phyloP scores from a whole-genome alignment of 2,329 filamentous ascomycete species.

The Talaromyces rugulosus region DNA sequence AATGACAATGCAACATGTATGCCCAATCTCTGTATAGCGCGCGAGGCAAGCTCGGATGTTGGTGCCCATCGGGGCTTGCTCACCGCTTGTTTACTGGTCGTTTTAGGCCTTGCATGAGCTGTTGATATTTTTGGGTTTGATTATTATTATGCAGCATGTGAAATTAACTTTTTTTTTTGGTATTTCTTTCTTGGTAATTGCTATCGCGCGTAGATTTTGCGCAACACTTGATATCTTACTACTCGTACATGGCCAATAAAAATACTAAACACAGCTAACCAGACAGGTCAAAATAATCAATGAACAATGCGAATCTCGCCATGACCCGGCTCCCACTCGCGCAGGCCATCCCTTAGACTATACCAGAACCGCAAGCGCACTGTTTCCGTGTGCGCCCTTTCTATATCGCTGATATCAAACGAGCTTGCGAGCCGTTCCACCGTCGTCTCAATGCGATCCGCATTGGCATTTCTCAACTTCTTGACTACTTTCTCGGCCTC shows the following conservation, averaged over 20 bases:
- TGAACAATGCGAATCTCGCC: conserved; percentile 52
- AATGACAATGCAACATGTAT: not conserved
- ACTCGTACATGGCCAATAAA: not conserved
- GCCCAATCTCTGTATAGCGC: not conserved
- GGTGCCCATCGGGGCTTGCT: not conserved
- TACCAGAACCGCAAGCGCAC: conserved; percentile 84
- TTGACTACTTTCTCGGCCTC: conserved; percentile 55
- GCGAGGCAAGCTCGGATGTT: not conserved
- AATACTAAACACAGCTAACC: not conserved
- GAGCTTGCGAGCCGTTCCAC: conserved; percentile 59
- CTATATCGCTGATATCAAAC: conserved; percentile 64
- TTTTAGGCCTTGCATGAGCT: not conserved
- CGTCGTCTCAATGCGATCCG: conserved; percentile 60
- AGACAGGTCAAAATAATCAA: conserved; percentile 29
- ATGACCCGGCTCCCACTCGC: conserved; percentile 79
- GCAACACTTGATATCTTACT: not conserved
- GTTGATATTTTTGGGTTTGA: not conserved
- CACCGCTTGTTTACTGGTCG: not conserved
- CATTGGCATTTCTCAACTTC: conserved; percentile 64
- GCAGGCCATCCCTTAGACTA: conserved; percentile 75
- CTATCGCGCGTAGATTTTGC: not conserved
- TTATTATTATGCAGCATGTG: not conserved
- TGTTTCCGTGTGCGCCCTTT: conserved; percentile 65
- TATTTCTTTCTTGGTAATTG: not conserved
- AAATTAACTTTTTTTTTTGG: not conserved